Percentiles rank a stretch among this genome's conserved stretches.
These are phyloP conservation scores for Aspergillus cejpii DNA, from an alignment of 2,329 filamentous ascomycete species.

Conservation along the genomic window DNA sequence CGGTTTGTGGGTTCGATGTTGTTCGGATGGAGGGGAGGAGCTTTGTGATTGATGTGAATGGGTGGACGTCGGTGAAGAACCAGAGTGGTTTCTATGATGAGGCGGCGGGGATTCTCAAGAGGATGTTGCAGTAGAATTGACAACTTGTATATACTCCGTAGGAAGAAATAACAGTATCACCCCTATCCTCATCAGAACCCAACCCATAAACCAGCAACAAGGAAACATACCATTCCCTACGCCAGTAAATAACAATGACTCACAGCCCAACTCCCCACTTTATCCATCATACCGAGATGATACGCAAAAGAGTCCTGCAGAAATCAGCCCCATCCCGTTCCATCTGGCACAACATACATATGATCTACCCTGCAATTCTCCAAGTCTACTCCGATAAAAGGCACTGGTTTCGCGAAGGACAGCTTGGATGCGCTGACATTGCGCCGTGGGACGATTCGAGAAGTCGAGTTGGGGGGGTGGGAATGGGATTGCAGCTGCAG, in stretches of 20 bases:
- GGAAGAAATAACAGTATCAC: too few species aligned
- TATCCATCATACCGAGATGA: not conserved
- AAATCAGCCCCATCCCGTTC: not conserved
- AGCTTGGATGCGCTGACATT: not conserved
- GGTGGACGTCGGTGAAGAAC: conserved; percentile 96
- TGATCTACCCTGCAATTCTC: not conserved
- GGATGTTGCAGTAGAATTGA: conserved; percentile 54
- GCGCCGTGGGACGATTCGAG: not conserved
- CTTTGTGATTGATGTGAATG: conserved; percentile 93
- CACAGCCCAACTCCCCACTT: too few species aligned
- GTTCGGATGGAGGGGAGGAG: conserved; percentile 74
- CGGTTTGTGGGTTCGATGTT: conserved; percentile 86
- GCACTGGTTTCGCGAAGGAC: not conserved
- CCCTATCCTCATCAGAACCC: too few species aligned
- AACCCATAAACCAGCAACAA: too few species aligned
- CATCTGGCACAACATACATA: not conserved
- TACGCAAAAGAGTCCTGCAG: not conserved
- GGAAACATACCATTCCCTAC: too few species aligned
- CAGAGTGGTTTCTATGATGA: conserved; percentile 93
- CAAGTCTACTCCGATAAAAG: not conserved
- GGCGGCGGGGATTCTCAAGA: conserved; percentile 69
- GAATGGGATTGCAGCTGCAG: not conserved
- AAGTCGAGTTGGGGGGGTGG: not conserved
- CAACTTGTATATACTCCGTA: too few species aligned
- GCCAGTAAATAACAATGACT: too few species aligned